Evolutionary conservation across 2,329 filamentous ascomycete species (phyloP).

Genomic region (Magnaporthiopsis incrustans): DNA sequence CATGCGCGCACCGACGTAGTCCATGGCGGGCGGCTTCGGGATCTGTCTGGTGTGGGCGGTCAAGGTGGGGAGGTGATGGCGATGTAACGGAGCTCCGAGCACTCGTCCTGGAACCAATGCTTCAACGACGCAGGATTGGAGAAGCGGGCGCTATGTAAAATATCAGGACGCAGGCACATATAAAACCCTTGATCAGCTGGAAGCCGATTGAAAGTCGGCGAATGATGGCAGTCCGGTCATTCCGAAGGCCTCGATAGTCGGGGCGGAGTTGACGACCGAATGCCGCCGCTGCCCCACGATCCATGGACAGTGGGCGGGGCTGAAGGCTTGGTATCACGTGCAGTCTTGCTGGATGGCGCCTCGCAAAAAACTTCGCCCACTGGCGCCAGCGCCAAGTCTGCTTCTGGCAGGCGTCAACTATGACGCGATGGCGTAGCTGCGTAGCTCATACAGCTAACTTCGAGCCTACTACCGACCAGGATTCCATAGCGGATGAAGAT

Average conservation of each 20-base stretch:
- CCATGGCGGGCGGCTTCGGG: slow-evolving; percentile 30
- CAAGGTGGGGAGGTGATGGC: background rate
- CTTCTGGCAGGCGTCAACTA: too few relatives aligned
- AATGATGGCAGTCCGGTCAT: too few relatives aligned
- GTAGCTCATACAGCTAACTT: too few relatives aligned
- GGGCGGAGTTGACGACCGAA: background rate
- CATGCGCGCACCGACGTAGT: slow-evolving; percentile 50
- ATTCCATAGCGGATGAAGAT: too few relatives aligned
- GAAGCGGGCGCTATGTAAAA: background rate
- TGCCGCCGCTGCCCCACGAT: background rate
- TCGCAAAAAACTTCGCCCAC: background rate
- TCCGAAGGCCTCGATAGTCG: too few relatives aligned
- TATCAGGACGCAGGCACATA: background rate
- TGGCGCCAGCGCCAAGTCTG: too few relatives aligned
- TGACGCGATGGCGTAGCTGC: too few relatives aligned
- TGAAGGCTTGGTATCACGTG: background rate
- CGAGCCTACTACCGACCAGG: too few relatives aligned
- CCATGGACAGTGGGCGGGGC: background rate
- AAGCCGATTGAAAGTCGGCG: background rate
- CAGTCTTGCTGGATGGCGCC: too few relatives aligned
- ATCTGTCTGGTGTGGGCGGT: slow-evolving; percentile 29
- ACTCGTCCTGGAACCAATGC: background rate
- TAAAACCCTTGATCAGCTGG: background rate
- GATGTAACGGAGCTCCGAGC: background rate
- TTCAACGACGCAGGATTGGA: background rate